These are phyloP conservation scores for Wickerhamomyces hampshirensis DNA, from an alignment of 805 yeast genomes.

Conservation along the genomic window DNA sequence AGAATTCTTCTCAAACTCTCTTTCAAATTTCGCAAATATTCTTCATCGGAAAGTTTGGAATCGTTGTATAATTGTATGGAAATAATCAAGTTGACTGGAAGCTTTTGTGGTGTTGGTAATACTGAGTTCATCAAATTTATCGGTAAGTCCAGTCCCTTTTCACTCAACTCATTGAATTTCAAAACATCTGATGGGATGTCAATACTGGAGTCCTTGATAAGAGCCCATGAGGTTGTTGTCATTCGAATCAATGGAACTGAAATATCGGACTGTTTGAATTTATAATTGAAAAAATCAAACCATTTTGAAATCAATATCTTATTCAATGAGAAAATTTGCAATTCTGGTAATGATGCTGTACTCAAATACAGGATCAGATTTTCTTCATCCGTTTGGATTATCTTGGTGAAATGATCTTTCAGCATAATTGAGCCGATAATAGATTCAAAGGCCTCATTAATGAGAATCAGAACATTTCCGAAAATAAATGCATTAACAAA, in stretches of 20 bases:
- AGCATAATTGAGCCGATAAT: slow-evolving; percentile 39
- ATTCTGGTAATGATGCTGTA: slow-evolving; percentile 40
- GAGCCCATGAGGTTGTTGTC: slow-evolving; percentile 46
- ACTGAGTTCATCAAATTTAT: slow-evolving; percentile 32
- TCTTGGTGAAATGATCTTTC: slow-evolving; percentile 31
- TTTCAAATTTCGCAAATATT: slow-evolving; percentile 26
- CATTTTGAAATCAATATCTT: slow-evolving; percentile 36
- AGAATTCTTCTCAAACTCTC: slow-evolving; percentile 25
- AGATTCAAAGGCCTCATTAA: slow-evolving; percentile 16
- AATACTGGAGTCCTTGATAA: slow-evolving; percentile 28
- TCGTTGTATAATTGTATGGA: slow-evolving; percentile 37
- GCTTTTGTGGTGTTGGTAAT: slow-evolving; percentile 35
- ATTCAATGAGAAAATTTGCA: slow-evolving; percentile 30
- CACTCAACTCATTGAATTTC: slow-evolving; percentile 31
- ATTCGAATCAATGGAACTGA: slow-evolving; percentile 41
- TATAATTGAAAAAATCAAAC: slow-evolving; percentile 27
- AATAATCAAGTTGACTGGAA: slow-evolving; percentile 38
- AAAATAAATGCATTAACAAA: slow-evolving; percentile 30
- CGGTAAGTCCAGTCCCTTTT: slow-evolving; percentile 39
- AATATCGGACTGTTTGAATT: slow-evolving; percentile 5
- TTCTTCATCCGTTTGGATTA: slow-evolving; percentile 22
- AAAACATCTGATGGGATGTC: slow-evolving; percentile 36
- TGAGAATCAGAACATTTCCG: slow-evolving; percentile 26
- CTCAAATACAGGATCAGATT: slow-evolving; percentile 33
- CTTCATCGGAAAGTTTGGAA: slow-evolving; percentile 23